These are phyloP conservation scores for Quercus robur DNA, from an alignment of 306 rosid genomes.

Conservation along the genomic window DNA sequence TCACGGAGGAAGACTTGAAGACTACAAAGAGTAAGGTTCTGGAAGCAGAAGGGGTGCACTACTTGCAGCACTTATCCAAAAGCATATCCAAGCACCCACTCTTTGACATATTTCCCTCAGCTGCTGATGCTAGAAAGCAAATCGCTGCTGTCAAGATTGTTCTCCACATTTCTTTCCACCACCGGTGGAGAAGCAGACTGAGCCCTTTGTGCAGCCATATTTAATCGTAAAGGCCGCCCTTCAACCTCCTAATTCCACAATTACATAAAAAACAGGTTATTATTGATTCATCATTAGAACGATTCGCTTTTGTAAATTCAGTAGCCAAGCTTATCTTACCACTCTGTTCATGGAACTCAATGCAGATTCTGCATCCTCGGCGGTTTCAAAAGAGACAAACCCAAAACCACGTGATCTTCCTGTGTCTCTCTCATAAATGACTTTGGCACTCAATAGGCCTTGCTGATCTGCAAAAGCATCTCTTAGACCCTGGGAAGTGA, in stretches of 20 bases:
- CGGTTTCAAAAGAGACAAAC: constrained; percentile 73
- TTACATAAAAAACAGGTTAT: neutral
- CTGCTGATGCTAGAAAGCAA: constrained; percentile 55
- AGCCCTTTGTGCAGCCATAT: constrained; percentile 46
- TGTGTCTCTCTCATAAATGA: constrained; percentile 67
- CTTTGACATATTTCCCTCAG: constrained; percentile 22
- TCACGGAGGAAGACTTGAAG: neutral
- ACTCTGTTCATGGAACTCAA: constrained; percentile 69
- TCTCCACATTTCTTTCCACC: constrained; percentile 21
- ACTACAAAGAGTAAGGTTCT: neutral
- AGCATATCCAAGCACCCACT: neutral
- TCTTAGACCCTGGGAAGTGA: constrained; percentile 68
- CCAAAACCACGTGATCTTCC: constrained; percentile 91
- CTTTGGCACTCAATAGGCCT: constrained; percentile 81
- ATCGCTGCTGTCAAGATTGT: constrained; percentile 39
- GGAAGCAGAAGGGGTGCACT: too few species aligned
- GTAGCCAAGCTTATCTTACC: constrained; percentile 47
- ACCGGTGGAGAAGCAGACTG: constrained; percentile 31
- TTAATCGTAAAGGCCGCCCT: constrained; percentile 71
- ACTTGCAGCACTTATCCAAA: neutral
- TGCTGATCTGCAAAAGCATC: constrained; percentile 78
- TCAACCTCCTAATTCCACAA: constrained; percentile 60
- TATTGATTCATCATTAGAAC: neutral
- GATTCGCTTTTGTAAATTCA: constrained; percentile 2
- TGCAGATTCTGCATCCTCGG: constrained; percentile 59